Conservation (phyloP, 129 eudicot genomes). For the Helianthus tuberosus region DNA sequence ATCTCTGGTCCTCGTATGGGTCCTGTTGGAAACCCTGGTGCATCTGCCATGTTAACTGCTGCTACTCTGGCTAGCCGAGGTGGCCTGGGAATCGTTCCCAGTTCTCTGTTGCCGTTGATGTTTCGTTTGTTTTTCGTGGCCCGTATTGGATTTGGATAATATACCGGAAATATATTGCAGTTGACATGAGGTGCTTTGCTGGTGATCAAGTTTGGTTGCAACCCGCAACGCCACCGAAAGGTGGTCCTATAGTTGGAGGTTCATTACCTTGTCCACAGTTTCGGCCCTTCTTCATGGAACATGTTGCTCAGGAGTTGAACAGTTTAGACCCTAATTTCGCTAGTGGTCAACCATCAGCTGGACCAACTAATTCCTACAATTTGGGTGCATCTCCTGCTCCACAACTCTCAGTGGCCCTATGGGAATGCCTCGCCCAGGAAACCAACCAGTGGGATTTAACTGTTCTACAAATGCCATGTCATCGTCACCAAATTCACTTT, state of each 20-base stretch:
- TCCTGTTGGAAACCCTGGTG: constrained; percentile 56
- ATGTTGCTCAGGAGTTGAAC: no score
- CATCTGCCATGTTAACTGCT: constrained; percentile 73
- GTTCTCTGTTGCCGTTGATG: constrained; percentile 67
- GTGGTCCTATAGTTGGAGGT: constrained; percentile 89
- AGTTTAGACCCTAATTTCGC: constrained; percentile 86
- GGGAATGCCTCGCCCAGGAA: constrained; percentile 63
- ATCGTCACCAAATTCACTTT: no score
- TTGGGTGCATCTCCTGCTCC: constrained; percentile 49
- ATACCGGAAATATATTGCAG: constrained; percentile 88
- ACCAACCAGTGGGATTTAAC: constrained; percentile 52
- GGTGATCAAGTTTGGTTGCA: constrained; percentile 99
- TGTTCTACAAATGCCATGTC: no score
- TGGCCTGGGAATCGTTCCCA: constrained; percentile 97
- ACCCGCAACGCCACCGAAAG: constrained; percentile 99
- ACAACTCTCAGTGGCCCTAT: constrained; percentile 52
- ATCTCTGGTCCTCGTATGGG: constrained; percentile 20
- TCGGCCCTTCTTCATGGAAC: no score
- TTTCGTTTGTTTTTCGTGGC: constrained; percentile 94
- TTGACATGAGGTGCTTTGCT: constrained; percentile 99
- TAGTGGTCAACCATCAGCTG: constrained; percentile 68
- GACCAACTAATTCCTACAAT: constrained; percentile 44
- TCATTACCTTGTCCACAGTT: neutral
- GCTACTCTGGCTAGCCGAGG: constrained; percentile 87
- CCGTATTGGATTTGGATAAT: constrained; percentile 97